A percentile compares a stretch with the other conserved stretches of the same genome.
Conservation (phyloP, 306 rosid genomes). For the Sicyos baderoa region DNA sequence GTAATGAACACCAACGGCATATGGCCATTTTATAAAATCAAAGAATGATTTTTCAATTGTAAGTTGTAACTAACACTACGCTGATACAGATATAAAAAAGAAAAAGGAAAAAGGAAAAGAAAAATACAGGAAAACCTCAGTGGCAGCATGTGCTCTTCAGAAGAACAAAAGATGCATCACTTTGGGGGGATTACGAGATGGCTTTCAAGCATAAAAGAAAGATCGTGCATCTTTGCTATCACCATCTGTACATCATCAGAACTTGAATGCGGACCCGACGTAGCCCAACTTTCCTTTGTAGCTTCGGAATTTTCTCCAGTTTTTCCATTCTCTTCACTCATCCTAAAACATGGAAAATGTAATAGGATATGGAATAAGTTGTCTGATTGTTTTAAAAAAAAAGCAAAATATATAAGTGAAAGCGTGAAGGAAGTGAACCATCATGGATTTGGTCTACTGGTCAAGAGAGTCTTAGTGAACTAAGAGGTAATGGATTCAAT, state of each 20-base stretch:
- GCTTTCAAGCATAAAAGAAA: conserved; percentile 80
- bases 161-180: conserved; percentile 28
- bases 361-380: not conserved
- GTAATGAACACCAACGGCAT: not conserved
- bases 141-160: conserved; percentile 1
- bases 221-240: conserved; percentile 79
- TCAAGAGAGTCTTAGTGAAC: too few relatives aligned
- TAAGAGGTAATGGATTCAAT: too few relatives aligned
- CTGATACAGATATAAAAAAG: conserved; percentile 1
- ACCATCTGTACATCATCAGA: conserved; percentile 42
- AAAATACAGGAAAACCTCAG: not conserved
- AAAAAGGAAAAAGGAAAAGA: not conserved
- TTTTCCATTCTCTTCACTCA: conserved; percentile 16
- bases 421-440: not conserved
- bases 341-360: conserved; percentile 21
- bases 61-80: not conserved
- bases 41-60: conserved; percentile 15
- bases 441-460: too few relatives aligned
- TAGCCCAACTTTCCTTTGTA: conserved; percentile 16
- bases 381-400: not conserved
- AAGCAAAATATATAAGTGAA: not conserved
- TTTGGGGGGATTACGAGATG: conserved; percentile 58
- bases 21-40: conserved; percentile 10
- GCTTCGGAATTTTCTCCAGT: conserved; percentile 24
- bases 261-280: conserved; percentile 34